Evolutionary conservation across 495 filamentous ascomycete species (phyloP), one percentile per base, ranked within the genome.

Genomic region (Penicillium cataractarum): DNA sequence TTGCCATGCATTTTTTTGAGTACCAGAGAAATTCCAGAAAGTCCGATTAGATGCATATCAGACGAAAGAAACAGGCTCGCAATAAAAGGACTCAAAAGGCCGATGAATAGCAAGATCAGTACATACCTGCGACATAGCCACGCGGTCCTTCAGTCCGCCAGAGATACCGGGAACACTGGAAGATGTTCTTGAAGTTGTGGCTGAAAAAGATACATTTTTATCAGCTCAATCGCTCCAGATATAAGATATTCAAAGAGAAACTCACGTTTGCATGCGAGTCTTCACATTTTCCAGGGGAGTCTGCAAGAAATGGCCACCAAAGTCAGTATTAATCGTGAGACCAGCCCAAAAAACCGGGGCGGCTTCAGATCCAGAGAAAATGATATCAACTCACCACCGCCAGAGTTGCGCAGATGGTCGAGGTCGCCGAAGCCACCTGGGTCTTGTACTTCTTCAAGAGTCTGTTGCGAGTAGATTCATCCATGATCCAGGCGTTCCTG

Each of bases 251-350:
- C n/a, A 52, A 17, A 56, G n/a, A 19, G 31, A 12, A 33, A 71
- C 78, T 67, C 60, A 82, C 80, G 80, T 80, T 66, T 82, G 80
- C 80, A 82, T 82, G 12, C 80, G 80, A 33, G 80, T 82, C 65
- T 82, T 82, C 40, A 82, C 65, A 65, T 82, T 82, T 57, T 82
- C 80, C 51, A 82, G 55, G 42, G 80, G 80, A 37, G 78, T 81
- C 80, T 82, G 51, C 44, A 17, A 1, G 33, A 13, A n/a, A 55
- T 7, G 29, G 31, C 15, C 46, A 50, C 39, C 46, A 3, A 21
- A 39, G 24, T 60, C 24, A 60, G 58, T 54, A 54, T 54, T 24
- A 35, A 33, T 42, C 51, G 48, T 29, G 21, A 52, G n/a, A 42
- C 7, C 8, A 51, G 27, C 37, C n/a, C n/a, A n/a, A n/a, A n/a